Conservation (phyloP, 1,139 yeast genomes). For the Hemisphaericaspora xylofermentans region DNA sequence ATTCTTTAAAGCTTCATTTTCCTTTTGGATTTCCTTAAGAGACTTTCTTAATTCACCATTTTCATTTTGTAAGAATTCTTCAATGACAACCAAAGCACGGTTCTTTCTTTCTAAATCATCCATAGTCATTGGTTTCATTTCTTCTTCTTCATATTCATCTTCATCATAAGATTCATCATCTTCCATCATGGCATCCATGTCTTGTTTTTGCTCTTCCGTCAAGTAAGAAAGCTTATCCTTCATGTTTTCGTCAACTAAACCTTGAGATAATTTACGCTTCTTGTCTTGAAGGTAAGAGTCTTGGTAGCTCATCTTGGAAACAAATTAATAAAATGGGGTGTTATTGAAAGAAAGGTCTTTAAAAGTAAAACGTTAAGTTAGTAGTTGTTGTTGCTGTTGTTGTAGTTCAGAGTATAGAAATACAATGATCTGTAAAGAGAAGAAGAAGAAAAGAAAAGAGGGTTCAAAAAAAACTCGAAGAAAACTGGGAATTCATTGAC, state of each 20-base stretch:
- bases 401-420: constrained; percentile 7
- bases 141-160: constrained; percentile 5
- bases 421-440: constrained; percentile 6
- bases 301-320: constrained; percentile 16
- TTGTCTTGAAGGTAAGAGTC: constrained; percentile 14
- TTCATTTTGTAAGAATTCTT: constrained; percentile 13
- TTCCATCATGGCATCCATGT: constrained; percentile 9
- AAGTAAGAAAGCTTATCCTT: constrained; percentile 11
- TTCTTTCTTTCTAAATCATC: constrained; percentile 14
- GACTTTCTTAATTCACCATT: constrained; percentile 13
- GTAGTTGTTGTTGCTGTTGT: constrained; percentile 1
- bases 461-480: neutral
- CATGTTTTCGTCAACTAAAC: constrained; percentile 11
- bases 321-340: neutral
- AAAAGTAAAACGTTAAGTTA: neutral
- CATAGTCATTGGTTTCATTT: constrained; percentile 4
- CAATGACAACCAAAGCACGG: constrained; percentile 12
- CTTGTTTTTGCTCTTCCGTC: constrained; percentile 13
- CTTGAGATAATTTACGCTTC: constrained; percentile 14
- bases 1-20: constrained; percentile 12
- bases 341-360: neutral
- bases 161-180: constrained; percentile 8
- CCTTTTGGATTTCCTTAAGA: constrained; percentile 11
- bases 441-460: neutral
- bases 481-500: neutral